phyloP scores from a whole-genome alignment of 2,329 filamentous ascomycete genomes.

The Aspergillus thermomutatus region DNA sequence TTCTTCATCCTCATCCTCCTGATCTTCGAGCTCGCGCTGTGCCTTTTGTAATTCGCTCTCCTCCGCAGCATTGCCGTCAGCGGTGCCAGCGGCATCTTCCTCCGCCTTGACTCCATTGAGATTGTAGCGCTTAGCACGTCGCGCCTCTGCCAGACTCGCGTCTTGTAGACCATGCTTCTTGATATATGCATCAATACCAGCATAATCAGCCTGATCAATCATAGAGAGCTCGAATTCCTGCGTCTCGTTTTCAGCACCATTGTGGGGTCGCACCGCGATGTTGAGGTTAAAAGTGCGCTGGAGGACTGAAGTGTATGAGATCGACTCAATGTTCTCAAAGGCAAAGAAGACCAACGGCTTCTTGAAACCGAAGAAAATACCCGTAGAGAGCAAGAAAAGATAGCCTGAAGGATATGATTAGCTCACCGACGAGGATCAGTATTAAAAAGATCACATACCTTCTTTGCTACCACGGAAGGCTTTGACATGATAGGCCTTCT shows the following conservation, averaged over 20 bases:
- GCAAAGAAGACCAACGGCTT: constrained; percentile 63
- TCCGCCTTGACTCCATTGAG: constrained; percentile 39
- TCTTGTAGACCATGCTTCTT: constrained; percentile 61
- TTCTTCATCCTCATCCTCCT: constrained; percentile 49
- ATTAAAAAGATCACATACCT: constrained; percentile 39
- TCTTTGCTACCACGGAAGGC: constrained; percentile 64
- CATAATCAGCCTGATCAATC: constrained; percentile 62
- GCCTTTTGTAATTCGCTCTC: constrained; percentile 58
- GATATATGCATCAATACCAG: constrained; percentile 60
- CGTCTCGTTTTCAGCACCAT: constrained; percentile 34
- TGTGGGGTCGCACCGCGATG: constrained; percentile 43
- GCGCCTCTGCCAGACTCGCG: constrained; percentile 58
- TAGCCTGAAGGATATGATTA: constrained; percentile 45
- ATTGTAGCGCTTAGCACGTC: constrained; percentile 60
- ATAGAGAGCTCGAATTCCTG: constrained; percentile 63
- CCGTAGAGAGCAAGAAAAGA: constrained; percentile 59
- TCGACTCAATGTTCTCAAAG: constrained; percentile 56
- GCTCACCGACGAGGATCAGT: background rate
- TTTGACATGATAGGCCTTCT: constrained; percentile 63
- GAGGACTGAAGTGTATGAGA: constrained; percentile 62
- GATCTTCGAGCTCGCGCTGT: constrained; percentile 51
- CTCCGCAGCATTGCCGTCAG: constrained; percentile 45
- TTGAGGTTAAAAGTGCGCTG: constrained; percentile 66
- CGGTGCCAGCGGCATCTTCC: constrained; percentile 18
- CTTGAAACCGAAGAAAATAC: constrained; percentile 64